phyloP scores from a whole-genome alignment of 2,329 filamentous ascomycete species.

The Penicillium psychrosexuale region DNA sequence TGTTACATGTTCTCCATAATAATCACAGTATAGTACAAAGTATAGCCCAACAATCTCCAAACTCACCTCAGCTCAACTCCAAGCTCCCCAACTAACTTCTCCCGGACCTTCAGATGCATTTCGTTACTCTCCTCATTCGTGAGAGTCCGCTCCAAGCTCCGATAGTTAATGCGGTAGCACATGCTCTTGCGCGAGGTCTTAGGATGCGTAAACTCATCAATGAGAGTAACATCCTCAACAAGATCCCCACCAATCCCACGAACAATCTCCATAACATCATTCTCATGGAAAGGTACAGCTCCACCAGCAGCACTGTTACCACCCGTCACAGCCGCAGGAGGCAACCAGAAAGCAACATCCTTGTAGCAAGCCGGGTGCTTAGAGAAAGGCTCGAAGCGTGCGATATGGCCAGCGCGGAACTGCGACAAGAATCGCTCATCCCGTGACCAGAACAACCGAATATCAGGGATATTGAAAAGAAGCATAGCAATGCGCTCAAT shows the following conservation, averaged over 20 bases:
- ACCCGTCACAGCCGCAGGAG: constrained; percentile 39
- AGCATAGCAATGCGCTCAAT: constrained; percentile 97
- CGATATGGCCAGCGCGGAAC: constrained; percentile 59
- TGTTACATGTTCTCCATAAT: constrained; percentile 15
- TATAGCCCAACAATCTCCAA: background rate
- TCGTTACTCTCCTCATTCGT: constrained; percentile 77
- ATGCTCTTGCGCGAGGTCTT: constrained; percentile 78
- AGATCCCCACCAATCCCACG: constrained; percentile 75
- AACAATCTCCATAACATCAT: constrained; percentile 95
- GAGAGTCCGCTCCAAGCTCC: constrained; percentile 85
- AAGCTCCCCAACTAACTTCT: constrained; percentile 64
- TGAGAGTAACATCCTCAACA: constrained; percentile 80
- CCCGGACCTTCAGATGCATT: constrained; percentile 67
- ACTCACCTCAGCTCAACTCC: constrained; percentile 72
- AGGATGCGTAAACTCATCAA: constrained; percentile 86
- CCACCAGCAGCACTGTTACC: constrained; percentile 39
- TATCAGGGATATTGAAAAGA: constrained; percentile 92
- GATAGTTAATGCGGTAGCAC: constrained; percentile 91
- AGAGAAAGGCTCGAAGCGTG: constrained; percentile 79
- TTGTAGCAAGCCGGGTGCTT: constrained; percentile 86
- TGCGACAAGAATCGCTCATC: constrained; percentile 84
- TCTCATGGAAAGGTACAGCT: constrained; percentile 70
- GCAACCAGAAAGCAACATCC: constrained; percentile 92
- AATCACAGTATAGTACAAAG: constrained; percentile 18
- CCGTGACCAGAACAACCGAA: constrained; percentile 90